Base-by-base conservation (phyloP, 352 stramenopile genomes). In the Phytopythium boreale region DNA sequence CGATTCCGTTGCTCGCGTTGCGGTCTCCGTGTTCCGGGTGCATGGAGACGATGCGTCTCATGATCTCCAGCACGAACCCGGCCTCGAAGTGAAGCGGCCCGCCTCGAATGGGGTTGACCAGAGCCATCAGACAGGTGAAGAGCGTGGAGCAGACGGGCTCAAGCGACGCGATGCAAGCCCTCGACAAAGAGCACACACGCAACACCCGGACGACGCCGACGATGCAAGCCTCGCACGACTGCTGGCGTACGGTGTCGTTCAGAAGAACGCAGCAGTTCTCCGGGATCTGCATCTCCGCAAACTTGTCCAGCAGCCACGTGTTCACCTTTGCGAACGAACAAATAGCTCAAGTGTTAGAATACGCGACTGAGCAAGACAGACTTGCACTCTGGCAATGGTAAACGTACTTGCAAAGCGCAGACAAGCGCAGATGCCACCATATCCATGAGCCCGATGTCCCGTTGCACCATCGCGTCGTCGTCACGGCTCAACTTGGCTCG, bases 351-450 rank as follows among this genome's bases (percentile, higher is more conserved):
- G 49, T 24, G 49, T 56, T 56, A 39, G 49, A 12, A 26, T 31
- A 5, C 12, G 11, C 15, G 39, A 46, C 39, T n/a, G 4, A 2
- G 12, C 49, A 55, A 29, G 1, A 19, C 14, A 4, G 31, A 59
- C n/a, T 19, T 2, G 29, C 36, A 46, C 29, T 4, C 17, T 43
- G 27, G 24, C 17, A 26, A 29, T 37, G 27, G 2, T n/a, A 9
- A 49, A 62, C 61, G 36, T 82, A 95, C 86, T 70, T 89, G 76
- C n/a, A 92, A 44, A 1, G 79, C 71, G 46, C 85, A 93, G 26
- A 93, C 75, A 50, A 96, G 67, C n/a, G 77, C 88, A n/a, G 85
- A 86, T 6, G 84, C 87, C 10, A 92, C 80, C 6, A 96, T 67
- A 62, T 93, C 76, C 2, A 93, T 66, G 29, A 94, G 56, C 37